Conservation (phyloP, 2,329 filamentous ascomycete genomes). For the Claviceps pazoutovae region DNA sequence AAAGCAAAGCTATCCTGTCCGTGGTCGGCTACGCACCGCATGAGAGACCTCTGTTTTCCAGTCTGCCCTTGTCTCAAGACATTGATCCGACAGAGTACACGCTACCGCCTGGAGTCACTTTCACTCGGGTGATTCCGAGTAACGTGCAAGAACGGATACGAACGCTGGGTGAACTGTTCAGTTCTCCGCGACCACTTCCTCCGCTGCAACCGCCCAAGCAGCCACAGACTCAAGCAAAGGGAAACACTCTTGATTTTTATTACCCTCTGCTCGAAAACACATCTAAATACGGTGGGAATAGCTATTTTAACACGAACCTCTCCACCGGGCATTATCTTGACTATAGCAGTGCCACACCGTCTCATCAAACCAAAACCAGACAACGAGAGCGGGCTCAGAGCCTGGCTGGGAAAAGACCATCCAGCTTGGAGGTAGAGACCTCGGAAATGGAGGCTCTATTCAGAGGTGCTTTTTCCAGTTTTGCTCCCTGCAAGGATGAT, state of each 20-base stretch:
- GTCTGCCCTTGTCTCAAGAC: constrained; percentile 38
- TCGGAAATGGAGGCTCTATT: constrained; percentile 63
- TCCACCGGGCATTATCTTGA: constrained; percentile 57
- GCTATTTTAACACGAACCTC: constrained; percentile 54
- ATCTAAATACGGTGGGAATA: constrained; percentile 36
- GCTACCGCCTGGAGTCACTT: constrained; percentile 60
- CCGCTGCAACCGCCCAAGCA: constrained; percentile 58
- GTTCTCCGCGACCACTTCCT: constrained; percentile 50
- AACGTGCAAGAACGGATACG: constrained; percentile 33
- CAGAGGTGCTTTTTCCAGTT: constrained; percentile 64
- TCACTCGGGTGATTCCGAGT: constrained; percentile 22
- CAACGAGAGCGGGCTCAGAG: constrained; percentile 61
- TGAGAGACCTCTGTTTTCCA: constrained; percentile 73
- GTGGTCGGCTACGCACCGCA: constrained; percentile 62
- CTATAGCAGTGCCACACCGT: constrained; percentile 48
- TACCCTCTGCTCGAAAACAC: constrained; percentile 41
- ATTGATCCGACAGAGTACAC: constrained; percentile 26
- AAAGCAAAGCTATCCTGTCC: constrained; percentile 51
- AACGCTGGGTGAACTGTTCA: constrained; percentile 62
- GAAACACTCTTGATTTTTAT: constrained; percentile 38
- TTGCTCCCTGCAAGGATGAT: constrained; percentile 64
- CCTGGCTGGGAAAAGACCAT: constrained; percentile 44
- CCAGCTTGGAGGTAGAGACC: constrained; percentile 40
- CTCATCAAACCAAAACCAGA: constrained; percentile 42
- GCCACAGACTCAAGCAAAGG: constrained; percentile 55